Percentiles rank a stretch among this genome's conserved stretches.
Conservation (phyloP, 2,329 filamentous ascomycete genomes). For the Penicillium concentricum region DNA sequence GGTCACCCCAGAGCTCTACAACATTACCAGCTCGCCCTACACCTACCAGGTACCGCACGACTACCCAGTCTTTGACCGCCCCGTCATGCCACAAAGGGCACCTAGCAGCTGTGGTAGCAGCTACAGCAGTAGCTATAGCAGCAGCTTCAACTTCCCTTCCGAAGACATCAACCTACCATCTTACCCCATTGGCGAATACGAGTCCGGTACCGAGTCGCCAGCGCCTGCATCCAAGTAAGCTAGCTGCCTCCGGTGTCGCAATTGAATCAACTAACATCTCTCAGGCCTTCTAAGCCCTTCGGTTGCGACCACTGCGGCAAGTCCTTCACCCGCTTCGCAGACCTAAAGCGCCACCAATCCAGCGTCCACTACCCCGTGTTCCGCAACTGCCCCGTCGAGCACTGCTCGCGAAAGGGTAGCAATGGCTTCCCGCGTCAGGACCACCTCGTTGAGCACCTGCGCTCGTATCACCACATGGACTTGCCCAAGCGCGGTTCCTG, state of each 20-base stretch:
- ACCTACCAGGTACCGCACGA: constrained; percentile 14
- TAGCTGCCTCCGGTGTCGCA: background rate
- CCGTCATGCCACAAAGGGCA: constrained; percentile 26
- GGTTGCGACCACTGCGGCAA: constrained; percentile 36
- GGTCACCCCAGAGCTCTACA: constrained; percentile 16
- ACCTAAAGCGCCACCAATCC: constrained; percentile 51
- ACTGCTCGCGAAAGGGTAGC: constrained; percentile 47
- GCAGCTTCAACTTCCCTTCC: constrained; percentile 15
- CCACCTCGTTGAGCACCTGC: constrained; percentile 57
- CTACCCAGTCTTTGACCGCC: constrained; percentile 22
- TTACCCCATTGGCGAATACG: constrained; percentile 12
- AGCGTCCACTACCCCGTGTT: constrained; percentile 47
- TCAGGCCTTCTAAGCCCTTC: constrained; percentile 33
- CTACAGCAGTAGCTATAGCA: constrained; percentile 10
- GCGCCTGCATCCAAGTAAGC: constrained; percentile 28
- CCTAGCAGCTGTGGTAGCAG: constrained; percentile 22
- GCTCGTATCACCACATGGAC: constrained; percentile 55
- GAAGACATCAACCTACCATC: constrained; percentile 21
- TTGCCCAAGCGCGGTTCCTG: constrained; percentile 41
- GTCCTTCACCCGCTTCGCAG: constrained; percentile 48
- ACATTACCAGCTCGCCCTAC: constrained; percentile 24
- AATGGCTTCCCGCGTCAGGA: constrained; percentile 58
- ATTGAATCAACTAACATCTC: constrained; percentile 4
- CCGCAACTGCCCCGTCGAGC: constrained; percentile 45
- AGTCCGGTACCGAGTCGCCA: constrained; percentile 20